A percentile compares a stretch with the other conserved stretches of the same genome.
phyloP scores from a whole-genome alignment of 2,329 filamentous ascomycete genomes.

The Davidsoniella australis region DNA sequence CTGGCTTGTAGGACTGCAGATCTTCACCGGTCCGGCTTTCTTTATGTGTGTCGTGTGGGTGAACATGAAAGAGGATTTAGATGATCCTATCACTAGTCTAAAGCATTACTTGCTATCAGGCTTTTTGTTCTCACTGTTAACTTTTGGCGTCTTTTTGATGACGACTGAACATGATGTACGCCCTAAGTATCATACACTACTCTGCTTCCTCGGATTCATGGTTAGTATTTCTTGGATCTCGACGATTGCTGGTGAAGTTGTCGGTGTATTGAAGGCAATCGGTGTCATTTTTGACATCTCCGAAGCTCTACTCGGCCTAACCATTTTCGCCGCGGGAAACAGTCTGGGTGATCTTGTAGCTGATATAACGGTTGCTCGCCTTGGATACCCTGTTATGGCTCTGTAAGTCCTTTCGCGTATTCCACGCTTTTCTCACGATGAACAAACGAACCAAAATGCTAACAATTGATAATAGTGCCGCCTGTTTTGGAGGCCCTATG shows the following conservation, averaged over 20 bases:
- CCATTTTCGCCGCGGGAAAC: constrained; percentile 92
- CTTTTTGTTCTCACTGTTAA: constrained; percentile 49
- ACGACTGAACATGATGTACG: constrained; percentile 51
- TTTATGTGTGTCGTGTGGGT: constrained; percentile 61
- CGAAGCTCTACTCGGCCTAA: constrained; percentile 85
- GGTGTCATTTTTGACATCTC: constrained; percentile 86
- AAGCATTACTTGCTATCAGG: constrained; percentile 43
- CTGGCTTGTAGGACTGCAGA: constrained; percentile 74
- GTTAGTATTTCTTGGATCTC: constrained; percentile 95
- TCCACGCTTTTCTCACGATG: not conserved
- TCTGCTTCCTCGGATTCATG: constrained; percentile 79
- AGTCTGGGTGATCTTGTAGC: constrained; percentile 87
- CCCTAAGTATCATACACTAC: constrained; percentile 55
- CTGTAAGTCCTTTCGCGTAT: constrained; percentile 28
- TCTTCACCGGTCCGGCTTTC: constrained; percentile 77
- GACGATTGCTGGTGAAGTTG: constrained; percentile 86
- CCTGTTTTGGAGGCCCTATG: constrained; percentile 97
- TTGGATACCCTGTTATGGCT: constrained; percentile 95
- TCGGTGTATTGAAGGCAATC: constrained; percentile 81
- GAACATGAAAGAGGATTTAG: constrained; percentile 42
- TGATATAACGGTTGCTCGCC: constrained; percentile 79
- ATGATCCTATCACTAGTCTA: constrained; percentile 33
- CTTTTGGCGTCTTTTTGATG: constrained; percentile 48
- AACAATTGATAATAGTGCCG: constrained; percentile 35
- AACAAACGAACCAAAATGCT: not conserved